Conservation (phyloP, 2,329 filamentous ascomycete genomes). For the Fusarium paranaense region DNA sequence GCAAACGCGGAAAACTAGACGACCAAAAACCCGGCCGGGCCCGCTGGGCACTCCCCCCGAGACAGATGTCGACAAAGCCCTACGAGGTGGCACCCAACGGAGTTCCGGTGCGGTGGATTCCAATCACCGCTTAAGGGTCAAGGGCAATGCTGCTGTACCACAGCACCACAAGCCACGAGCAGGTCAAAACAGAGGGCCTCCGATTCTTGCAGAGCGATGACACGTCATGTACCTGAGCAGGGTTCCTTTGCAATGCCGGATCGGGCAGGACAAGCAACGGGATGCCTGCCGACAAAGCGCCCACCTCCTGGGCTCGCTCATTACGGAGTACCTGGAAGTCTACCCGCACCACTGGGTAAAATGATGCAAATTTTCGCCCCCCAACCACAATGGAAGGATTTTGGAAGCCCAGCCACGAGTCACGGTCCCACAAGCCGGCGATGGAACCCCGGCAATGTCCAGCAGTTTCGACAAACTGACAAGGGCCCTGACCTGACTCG, state of each 20-base stretch:
- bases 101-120: slow-evolving; percentile 70
- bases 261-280: slow-evolving; percentile 36
- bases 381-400: slow-evolving; percentile 41
- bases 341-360: slow-evolving; percentile 41
- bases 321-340: slow-evolving; percentile 27
- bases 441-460: slow-evolving; percentile 15
- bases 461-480: slow-evolving; percentile 19
- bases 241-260: slow-evolving; percentile 42
- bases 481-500: slow-evolving; percentile 23
- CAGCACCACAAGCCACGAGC: not conserved
- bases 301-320: slow-evolving; percentile 20
- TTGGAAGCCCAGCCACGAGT: slow-evolving; percentile 37
- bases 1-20: slow-evolving; percentile 73
- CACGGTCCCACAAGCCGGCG: slow-evolving; percentile 37
- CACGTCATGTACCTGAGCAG: slow-evolving; percentile 44
- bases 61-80: slow-evolving; percentile 63
- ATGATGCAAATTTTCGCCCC: slow-evolving; percentile 45
- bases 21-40: slow-evolving; percentile 74
- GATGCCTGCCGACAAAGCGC: slow-evolving; percentile 23
- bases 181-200: slow-evolving; percentile 9
- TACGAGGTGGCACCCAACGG: slow-evolving; percentile 70
- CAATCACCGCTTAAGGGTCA: slow-evolving; percentile 46
- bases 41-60: slow-evolving; percentile 75
- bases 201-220: slow-evolving; percentile 19
- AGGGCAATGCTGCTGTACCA: slow-evolving; percentile 7